Evolutionary conservation across 75 land plant genomes (phyloP).

Genomic region (Chamaecyparis obtusa): DNA sequence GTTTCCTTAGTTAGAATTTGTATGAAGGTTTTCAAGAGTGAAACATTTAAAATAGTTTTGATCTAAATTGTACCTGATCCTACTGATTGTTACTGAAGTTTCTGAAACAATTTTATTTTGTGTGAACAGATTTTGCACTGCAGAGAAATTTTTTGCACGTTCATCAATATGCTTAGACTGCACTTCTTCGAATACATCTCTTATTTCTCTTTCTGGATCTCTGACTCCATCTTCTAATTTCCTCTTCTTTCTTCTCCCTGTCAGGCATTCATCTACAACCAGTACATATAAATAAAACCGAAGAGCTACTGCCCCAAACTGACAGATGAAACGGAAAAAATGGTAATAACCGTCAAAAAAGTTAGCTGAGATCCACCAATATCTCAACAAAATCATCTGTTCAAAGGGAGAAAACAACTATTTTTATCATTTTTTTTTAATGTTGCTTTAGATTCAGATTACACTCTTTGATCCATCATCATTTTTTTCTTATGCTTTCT

Average conservation of each 20-base stretch:
- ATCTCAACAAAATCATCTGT: not conserved
- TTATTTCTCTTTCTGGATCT: not conserved
- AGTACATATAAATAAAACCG: not conserved
- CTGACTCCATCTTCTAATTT: not conserved
- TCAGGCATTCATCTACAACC: not conserved
- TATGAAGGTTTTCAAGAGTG: no score
- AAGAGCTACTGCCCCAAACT: not conserved
- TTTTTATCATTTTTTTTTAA: no score
- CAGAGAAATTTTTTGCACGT: not conserved
- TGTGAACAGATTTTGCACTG: not conserved
- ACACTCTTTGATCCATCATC: no score
- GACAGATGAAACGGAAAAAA: not conserved
- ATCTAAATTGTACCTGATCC: not conserved
- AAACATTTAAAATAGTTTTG: no score
- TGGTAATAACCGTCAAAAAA: not conserved
- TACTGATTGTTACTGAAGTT: not conserved
- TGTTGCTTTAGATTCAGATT: no score
- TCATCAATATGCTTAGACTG: not conserved
- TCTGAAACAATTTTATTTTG: not conserved
- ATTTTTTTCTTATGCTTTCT: no score
- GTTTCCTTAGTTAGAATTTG: no score
- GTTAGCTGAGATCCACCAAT: not conserved
- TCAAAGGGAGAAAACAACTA: not conserved
- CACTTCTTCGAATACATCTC: not conserved
- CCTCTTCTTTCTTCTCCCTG: not conserved